phyloP scores from a whole-genome alignment of 768 basidiomycete species.

The Fomitopsis pulvina region DNA sequence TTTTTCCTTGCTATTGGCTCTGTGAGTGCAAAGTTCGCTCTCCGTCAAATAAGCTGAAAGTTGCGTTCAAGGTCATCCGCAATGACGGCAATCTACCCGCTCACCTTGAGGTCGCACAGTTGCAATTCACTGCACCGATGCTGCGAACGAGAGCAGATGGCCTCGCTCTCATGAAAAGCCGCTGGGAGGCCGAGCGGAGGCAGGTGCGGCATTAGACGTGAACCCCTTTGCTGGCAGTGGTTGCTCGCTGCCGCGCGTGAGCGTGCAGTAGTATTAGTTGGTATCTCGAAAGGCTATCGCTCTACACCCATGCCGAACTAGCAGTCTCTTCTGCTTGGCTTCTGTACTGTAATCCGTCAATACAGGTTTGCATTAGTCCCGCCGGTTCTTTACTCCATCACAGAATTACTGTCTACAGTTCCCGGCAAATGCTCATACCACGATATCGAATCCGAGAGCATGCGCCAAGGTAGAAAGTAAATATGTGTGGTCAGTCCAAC shows the following conservation, averaged over 20 bases:
- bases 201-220: neutral
- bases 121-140: constrained; percentile 49
- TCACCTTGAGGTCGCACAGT: constrained; percentile 56
- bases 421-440: neutral
- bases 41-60: neutral
- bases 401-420: neutral
- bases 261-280: no score
- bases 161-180: constrained; percentile 58
- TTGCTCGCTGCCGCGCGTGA: no score
- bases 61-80: constrained; percentile 68
- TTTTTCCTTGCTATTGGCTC: constrained; percentile 97
- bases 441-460: constrained; percentile 5
- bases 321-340: no score
- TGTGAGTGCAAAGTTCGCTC: constrained; percentile 40
- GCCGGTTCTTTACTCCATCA: no score
- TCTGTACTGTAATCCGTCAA: no score
- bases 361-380: no score
- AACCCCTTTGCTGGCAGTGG: no score
- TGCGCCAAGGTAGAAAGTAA: neutral
- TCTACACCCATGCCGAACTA: no score
- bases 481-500: neutral
- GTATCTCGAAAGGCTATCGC: no score
- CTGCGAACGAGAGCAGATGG: constrained; percentile 65
- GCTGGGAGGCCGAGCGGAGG: constrained; percentile 48
- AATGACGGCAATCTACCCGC: constrained; percentile 61